Conservation (phyloP, 345 rosid genomes). For the Eutrema japonicum region DNA sequence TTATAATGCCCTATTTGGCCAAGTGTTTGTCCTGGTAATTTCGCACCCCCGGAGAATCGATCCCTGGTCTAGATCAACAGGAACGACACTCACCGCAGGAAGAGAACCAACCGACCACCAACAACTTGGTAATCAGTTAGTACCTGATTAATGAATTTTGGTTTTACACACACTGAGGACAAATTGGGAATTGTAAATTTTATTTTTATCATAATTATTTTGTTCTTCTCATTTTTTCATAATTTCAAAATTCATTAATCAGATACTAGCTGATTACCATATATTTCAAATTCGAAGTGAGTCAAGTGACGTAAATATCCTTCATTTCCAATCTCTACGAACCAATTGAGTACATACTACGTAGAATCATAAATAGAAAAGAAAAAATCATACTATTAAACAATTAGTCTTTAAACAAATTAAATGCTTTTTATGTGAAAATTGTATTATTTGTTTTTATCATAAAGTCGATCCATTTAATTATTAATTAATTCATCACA, state of each 20-base stretch:
- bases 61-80: too few relatives aligned
- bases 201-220: background rate
- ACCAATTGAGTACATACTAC: background rate
- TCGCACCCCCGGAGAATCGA: too few relatives aligned
- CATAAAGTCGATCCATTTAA: slow-evolving; percentile 19
- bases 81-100: too few relatives aligned
- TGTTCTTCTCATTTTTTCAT: too few relatives aligned
- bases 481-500: slow-evolving; percentile 15
- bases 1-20: too few relatives aligned
- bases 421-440: background rate
- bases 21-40: too few relatives aligned
- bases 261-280: background rate
- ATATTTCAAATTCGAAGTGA: slow-evolving; percentile 1
- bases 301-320: background rate
- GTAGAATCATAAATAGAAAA: background rate
- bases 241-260: too few relatives aligned
- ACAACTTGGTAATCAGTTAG: too few relatives aligned
- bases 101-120: too few relatives aligned
- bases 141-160: too few relatives aligned
- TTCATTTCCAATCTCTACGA: background rate
- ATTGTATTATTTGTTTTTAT: background rate
- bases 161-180: slow-evolving; percentile 27
- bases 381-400: background rate
- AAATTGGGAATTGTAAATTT: slow-evolving; percentile 32
- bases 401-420: background rate